Evolutionary conservation across 1,284 basidiomycete genomes (phyloP).

Genomic region (Moesziomyces globuligerus): DNA sequence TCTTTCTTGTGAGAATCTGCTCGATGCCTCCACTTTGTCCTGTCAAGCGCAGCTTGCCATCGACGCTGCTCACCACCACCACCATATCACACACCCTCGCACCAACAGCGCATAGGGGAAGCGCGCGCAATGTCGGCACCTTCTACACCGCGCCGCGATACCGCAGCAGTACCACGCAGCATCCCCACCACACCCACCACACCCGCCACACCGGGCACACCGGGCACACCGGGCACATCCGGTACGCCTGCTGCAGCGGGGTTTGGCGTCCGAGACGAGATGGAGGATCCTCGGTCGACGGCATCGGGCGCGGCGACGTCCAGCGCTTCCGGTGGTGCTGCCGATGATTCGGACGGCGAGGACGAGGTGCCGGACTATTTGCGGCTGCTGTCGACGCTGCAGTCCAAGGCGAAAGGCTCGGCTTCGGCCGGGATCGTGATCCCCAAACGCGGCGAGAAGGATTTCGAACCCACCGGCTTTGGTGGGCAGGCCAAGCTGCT

Average conservation of each 20-base stretch:
- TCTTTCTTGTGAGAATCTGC: background rate
- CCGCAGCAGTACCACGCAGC: background rate
- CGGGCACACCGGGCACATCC: background rate
- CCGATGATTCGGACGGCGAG: conserved; percentile 34
- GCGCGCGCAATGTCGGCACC: conserved; percentile 14
- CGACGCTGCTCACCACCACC: no score
- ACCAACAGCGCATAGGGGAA: no score
- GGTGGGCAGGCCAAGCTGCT: conserved; percentile 78
- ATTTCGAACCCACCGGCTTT: conserved; percentile 79
- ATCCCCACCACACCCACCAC: background rate
- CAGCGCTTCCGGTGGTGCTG: background rate
- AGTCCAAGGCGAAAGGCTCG: conserved; percentile 20
- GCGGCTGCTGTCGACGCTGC: conserved; percentile 33
- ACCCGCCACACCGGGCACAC: background rate
- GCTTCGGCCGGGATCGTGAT: conserved; percentile 27
- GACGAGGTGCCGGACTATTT: conserved; percentile 50
- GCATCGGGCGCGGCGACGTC: conserved; percentile 1
- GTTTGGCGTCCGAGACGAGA: conserved; percentile 12
- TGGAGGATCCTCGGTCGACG: conserved; percentile 21
- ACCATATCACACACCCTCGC: no score
- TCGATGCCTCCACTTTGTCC: conserved; percentile 1
- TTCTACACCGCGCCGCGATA: conserved; percentile 8
- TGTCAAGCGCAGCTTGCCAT: no score
- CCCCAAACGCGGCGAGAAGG: conserved; percentile 64
- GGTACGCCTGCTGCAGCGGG: background rate